Conservation (phyloP, 1,284 basidiomycete species). For the Ceratobasidium sp. region DNA sequence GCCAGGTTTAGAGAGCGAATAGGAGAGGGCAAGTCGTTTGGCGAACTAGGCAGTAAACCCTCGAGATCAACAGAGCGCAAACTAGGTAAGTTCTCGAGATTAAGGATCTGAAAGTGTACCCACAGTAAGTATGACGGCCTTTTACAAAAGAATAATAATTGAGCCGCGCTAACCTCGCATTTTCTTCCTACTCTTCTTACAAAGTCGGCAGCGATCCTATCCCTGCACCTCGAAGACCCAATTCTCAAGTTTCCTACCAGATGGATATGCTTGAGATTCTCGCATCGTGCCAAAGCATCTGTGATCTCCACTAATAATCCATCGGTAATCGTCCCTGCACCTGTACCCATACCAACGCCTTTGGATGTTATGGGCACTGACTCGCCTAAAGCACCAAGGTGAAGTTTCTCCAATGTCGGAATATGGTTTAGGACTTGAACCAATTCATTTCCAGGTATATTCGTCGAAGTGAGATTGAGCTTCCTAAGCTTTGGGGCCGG, state of each 20-base stretch:
- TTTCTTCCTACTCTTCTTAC: conserved; percentile 69
- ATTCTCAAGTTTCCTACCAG: conserved; percentile 75
- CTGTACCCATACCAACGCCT: conserved; percentile 63
- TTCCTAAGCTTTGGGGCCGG: conserved; percentile 64
- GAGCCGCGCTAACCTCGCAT: conserved; percentile 65
- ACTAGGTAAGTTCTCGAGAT: conserved; percentile 68
- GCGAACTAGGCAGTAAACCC: conserved; percentile 61
- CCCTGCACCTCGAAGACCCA: conserved; percentile 60
- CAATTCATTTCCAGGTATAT: conserved; percentile 62
- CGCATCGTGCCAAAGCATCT: conserved; percentile 59
- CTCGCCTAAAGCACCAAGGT: conserved; percentile 72
- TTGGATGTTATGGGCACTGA: conserved; percentile 62
- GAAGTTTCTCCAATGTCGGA: conserved; percentile 64
- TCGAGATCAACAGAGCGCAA: conserved; percentile 69
- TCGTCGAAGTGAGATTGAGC: conserved; percentile 72
- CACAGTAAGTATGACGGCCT: background rate
- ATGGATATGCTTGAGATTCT: conserved; percentile 67
- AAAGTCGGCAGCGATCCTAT: conserved; percentile 64
- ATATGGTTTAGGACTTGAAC: conserved; percentile 61
- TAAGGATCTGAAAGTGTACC: conserved; percentile 61
- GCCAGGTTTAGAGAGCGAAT: conserved; percentile 65
- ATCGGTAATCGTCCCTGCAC: conserved; percentile 69
- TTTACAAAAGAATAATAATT: background rate
- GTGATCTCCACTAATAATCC: conserved; percentile 64
- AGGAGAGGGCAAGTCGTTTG: conserved; percentile 56